These are phyloP conservation scores for Clonostachys sp. DNA, from an alignment of 2,329 filamentous ascomycete genomes.

Conservation along the genomic window DNA sequence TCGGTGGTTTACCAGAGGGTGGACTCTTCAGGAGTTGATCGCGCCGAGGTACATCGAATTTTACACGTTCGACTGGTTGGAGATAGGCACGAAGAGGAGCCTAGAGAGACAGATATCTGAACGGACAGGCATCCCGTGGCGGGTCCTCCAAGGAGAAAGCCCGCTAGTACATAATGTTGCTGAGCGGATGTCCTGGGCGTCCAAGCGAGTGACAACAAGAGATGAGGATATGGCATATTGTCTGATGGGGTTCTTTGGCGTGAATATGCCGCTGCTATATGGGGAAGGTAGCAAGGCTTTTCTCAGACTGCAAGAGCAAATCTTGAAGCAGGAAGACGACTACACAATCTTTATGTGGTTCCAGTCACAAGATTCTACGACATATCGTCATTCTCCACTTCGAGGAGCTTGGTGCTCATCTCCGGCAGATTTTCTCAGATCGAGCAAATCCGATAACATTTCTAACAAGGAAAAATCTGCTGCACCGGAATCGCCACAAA, in stretches of 20 bases:
- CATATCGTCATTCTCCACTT: too few relatives aligned
- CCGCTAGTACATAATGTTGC: constrained; percentile 6
- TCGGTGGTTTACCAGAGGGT: constrained; percentile 15
- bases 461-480: too few relatives aligned
- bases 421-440: too few relatives aligned
- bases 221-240: constrained; percentile 19
- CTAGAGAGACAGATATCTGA: constrained; percentile 5
- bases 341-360: constrained; percentile 14
- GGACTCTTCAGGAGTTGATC: constrained; percentile 16
- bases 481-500: too few relatives aligned
- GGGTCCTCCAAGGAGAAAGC: constrained; percentile 4
- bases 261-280: constrained; percentile 20
- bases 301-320: constrained; percentile 14
- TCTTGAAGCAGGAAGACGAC: constrained; percentile 11
- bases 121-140: constrained; percentile 17
- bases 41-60: constrained; percentile 15
- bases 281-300: constrained; percentile 17
- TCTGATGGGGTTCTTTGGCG: constrained; percentile 18
- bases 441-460: too few relatives aligned
- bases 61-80: constrained; percentile 17
- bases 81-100: constrained; percentile 13
- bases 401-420: too few relatives aligned
- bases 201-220: constrained; percentile 13
- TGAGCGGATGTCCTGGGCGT: constrained; percentile 17
- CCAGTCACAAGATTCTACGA: too few relatives aligned